These are phyloP conservation scores for Xerocomellus chrysenteron DNA, from an alignment of 768 basidiomycete genomes.

Conservation along the genomic window DNA sequence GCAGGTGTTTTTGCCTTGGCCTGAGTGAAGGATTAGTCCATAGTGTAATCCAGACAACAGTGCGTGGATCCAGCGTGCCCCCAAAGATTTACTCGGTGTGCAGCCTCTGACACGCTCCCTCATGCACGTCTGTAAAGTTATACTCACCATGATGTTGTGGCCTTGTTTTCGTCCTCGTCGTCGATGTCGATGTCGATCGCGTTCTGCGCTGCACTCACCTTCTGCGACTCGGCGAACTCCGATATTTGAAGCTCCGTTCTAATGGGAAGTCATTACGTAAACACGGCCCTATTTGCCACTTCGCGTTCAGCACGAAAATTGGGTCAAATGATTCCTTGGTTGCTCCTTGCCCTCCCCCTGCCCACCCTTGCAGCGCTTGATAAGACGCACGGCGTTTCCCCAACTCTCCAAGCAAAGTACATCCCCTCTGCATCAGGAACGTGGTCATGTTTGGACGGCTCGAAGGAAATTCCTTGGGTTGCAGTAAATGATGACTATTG, in stretches of 20 bases:
- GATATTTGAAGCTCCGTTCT: constrained; percentile 20
- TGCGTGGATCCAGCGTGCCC: constrained; percentile 23
- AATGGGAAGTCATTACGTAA: constrained; percentile 24
- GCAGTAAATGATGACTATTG: constrained; percentile 94
- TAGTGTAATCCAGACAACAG: constrained; percentile 17
- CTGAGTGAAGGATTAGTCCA: constrained; percentile 38
- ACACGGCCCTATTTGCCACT: neutral
- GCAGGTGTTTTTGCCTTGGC: constrained; percentile 77
- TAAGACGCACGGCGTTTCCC: constrained; percentile 59
- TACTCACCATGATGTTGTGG: constrained; percentile 32
- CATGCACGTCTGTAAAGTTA: neutral
- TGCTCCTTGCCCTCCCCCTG: constrained; percentile 40
- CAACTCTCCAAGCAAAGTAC: constrained; percentile 56
- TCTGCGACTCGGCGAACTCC: constrained; percentile 19
- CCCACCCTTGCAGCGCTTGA: constrained; percentile 42
- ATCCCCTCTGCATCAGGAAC: constrained; percentile 45
- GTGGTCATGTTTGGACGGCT: constrained; percentile 84
- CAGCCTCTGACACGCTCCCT: neutral
- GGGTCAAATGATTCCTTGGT: constrained; percentile 49
- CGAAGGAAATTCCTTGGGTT: constrained; percentile 71
- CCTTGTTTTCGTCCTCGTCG: constrained; percentile 22
- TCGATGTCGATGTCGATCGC: constrained; percentile 25
- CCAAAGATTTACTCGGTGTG: constrained; percentile 1
- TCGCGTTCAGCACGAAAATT: constrained; percentile 1
- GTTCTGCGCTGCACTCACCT: neutral